These are phyloP conservation scores for Globisporangium lucens DNA, from an alignment of 352 stramenopile genomes.

Conservation along the genomic window DNA sequence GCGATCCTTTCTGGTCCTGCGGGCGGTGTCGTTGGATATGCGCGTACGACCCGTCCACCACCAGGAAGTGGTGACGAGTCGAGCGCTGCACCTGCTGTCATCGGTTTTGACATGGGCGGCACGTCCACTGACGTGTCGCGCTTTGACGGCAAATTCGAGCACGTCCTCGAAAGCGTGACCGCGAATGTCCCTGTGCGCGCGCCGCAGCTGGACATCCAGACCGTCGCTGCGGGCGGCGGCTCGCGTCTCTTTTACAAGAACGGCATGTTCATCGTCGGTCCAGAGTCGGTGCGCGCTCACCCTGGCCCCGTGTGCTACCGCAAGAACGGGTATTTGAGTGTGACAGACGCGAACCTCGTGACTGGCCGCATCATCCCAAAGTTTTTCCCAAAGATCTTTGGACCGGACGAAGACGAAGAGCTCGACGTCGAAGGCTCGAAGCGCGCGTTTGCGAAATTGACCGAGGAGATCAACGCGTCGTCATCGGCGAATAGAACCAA, in stretches of 20 bases:
- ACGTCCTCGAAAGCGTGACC: slow-evolving; percentile 98
- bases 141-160: slow-evolving; percentile 96
- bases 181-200: slow-evolving; percentile 97
- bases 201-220: slow-evolving; percentile 99
- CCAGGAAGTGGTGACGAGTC: slow-evolving; percentile 25
- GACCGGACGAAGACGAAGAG: slow-evolving; percentile 95
- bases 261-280: slow-evolving; percentile 97
- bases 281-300: slow-evolving; percentile 96
- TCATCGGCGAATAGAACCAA: slow-evolving; percentile 45
- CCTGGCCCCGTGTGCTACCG: slow-evolving; percentile 97
- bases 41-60: slow-evolving; percentile 86
- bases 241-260: slow-evolving; percentile 96
- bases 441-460: slow-evolving; percentile 90
- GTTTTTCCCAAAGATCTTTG: slow-evolving; percentile 99
- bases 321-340: slow-evolving; percentile 94
- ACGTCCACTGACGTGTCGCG: slow-evolving; percentile 98
- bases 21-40: slow-evolving; percentile 96
- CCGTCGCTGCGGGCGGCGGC: slow-evolving; percentile 96
- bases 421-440: slow-evolving; percentile 94
- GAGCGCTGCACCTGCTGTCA: slow-evolving; percentile 53
- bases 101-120: slow-evolving; percentile 99
- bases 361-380: slow-evolving; percentile 95
- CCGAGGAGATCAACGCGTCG: slow-evolving; percentile 82
- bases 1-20: slow-evolving; percentile 94
- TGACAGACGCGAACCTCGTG: slow-evolving; percentile 99